Conservation (phyloP, 1,139 yeast genomes). For the Geotrichum macrosporum region DNA sequence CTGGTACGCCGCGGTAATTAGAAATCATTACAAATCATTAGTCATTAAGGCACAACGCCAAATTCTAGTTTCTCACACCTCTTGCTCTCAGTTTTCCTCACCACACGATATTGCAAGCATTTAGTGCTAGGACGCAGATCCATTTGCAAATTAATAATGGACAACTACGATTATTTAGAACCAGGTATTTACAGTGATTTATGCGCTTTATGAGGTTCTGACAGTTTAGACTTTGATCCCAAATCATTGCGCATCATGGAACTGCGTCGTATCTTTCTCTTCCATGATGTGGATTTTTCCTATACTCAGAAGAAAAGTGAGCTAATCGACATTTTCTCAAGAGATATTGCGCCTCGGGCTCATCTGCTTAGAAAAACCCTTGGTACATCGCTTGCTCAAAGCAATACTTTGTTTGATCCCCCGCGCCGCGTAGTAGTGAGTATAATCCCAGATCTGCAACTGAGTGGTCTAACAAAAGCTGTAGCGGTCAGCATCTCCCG, state of each 20-base stretch:
- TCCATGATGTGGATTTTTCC: slow-evolving; percentile 54
- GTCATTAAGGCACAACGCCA: too few relatives aligned
- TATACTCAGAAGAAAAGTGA: slow-evolving; percentile 61
- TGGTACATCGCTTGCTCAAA: not conserved
- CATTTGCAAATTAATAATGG: too few relatives aligned
- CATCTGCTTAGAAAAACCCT: not conserved
- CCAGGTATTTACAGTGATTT: too few relatives aligned
- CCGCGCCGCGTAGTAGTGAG: not conserved
- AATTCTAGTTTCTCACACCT: too few relatives aligned
- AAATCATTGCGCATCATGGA: slow-evolving; percentile 56
- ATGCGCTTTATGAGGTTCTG: not conserved
- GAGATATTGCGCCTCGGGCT: slow-evolving; percentile 41
- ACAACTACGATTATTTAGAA: slow-evolving; percentile 18
- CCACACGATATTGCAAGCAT: not conserved
- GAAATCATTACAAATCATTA: too few relatives aligned
- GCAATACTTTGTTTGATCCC: not conserved
- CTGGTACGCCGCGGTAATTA: too few relatives aligned
- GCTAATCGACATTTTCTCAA: slow-evolving; percentile 50
- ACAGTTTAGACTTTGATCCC: slow-evolving; percentile 48
- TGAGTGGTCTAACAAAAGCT: too few relatives aligned
- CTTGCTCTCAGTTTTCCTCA: too few relatives aligned
- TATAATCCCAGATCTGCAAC: too few relatives aligned
- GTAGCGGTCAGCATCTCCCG: not conserved
- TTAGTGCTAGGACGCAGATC: not conserved
- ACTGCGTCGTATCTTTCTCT: slow-evolving; percentile 56